Percentiles rank a stretch among this genome's conserved stretches.
phyloP scores from a whole-genome alignment of 148 eudicot genomes.

The Polygonum maritimum region DNA sequence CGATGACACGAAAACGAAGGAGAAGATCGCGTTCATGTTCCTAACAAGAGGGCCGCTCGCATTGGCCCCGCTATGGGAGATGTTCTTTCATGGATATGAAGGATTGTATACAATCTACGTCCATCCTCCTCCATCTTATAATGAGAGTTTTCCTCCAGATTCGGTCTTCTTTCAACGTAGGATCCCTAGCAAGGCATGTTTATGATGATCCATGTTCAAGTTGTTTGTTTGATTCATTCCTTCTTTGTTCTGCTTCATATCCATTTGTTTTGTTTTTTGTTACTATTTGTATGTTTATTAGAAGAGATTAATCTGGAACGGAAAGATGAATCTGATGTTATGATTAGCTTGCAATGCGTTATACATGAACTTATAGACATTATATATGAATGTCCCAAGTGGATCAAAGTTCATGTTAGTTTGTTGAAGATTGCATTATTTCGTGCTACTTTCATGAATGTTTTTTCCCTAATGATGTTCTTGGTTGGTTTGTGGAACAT shows the following conservation, averaged over 20 bases:
- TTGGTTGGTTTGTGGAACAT: not conserved
- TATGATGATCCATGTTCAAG: not conserved
- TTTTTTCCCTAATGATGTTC: not conserved
- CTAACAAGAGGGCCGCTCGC: slow-evolving; percentile 49
- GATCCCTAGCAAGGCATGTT: slow-evolving; percentile 58
- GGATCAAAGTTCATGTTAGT: not conserved
- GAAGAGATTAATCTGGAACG: too few species aligned
- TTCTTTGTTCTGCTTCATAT: not conserved
- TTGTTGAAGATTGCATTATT: too few species aligned
- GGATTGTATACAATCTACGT: slow-evolving; percentile 52
- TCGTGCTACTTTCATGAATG: too few species aligned
- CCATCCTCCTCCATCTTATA: slow-evolving; percentile 48
- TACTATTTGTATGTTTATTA: not conserved
- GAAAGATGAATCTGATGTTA: too few species aligned
- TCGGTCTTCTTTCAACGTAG: slow-evolving; percentile 53
- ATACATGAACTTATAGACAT: not conserved
- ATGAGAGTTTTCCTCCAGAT: slow-evolving; percentile 18
- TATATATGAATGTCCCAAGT: too few species aligned
- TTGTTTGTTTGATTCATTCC: not conserved
- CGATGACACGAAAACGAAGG: slow-evolving; percentile 11
- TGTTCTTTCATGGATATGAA: slow-evolving; percentile 49
- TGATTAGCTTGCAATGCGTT: not conserved
- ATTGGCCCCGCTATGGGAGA: slow-evolving; percentile 65
- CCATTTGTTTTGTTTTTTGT: too few species aligned
- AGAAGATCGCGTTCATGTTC: slow-evolving; percentile 75